Evolutionary conservation across 768 basidiomycete genomes (phyloP), one percentile per base, ranked within the genome.

Genomic region (Boletus rubropictus): DNA sequence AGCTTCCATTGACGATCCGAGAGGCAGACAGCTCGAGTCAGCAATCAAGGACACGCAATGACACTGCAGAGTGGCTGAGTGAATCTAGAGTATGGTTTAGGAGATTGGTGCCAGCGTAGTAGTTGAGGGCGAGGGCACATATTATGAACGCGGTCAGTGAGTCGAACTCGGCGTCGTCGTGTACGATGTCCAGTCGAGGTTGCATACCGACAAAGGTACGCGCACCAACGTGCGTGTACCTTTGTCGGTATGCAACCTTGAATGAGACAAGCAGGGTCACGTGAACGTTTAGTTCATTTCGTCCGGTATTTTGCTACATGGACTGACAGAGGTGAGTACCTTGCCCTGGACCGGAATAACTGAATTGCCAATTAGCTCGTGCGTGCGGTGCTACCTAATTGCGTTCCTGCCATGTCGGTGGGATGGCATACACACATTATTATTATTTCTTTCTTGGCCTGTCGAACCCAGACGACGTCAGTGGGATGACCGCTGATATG

Each of bases 131-230:
- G 20, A 41, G 18, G 25, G 39, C 20, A 40, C 22, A 41, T 17
- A 25, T 18, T 38, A 64, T 51, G 24, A 58, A 27, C 7, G 46
- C 10, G 1, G 54, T 32, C 0, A 62, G 53, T 10, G 35, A 32
- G 1, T 52, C 37, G 2, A 38, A 41, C 4, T 60, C 56, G 9
- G 24, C 25, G 7, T 36, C 24, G 29, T 63, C 60, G 27, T 58
- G 59, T 6, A 46, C 56, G 12, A 65, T 44, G 39, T 66, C 64
- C 17, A 65, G 36, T 31, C 64, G 55, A 6, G 53, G 51, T n/a
- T 27, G 42, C 9, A 25, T 20, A 32, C 55, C 21, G 6, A 31
- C 29, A 5, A 61, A 3, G 11, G 51, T 53, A 4, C 53, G 12
- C 40, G 45, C 5, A 43, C 25, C 21, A 65, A 18, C 1, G 55